Evolutionary conservation across 352 stramenopile species (phyloP).

Genomic region (Phytophthora palmivora): DNA sequence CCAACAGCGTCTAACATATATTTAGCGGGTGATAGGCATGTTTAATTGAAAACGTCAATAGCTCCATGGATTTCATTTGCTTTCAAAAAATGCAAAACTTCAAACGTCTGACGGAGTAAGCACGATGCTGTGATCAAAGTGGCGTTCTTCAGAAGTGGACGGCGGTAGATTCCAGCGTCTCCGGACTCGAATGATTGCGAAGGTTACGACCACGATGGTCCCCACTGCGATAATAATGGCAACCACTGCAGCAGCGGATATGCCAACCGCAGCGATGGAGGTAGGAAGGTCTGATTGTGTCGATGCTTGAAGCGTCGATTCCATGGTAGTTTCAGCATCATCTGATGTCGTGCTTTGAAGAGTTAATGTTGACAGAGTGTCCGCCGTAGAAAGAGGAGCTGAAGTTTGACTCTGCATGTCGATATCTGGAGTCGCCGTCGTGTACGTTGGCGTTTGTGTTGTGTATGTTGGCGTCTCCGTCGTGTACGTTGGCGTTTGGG

Average conservation of each 20-base stretch:
- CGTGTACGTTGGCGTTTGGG: no score
- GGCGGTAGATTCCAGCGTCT: conserved; percentile 1
- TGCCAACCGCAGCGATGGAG: conserved; percentile 16
- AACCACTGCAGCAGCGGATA: conserved; percentile 26
- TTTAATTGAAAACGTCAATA: no score
- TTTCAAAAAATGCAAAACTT: not conserved
- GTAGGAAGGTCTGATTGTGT: conserved; percentile 12
- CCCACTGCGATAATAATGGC: conserved; percentile 28
- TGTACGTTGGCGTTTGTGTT: not conserved
- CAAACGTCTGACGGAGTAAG: conserved; percentile 34
- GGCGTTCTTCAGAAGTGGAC: conserved; percentile 2
- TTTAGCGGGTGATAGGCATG: no score
- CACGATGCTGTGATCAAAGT: conserved; percentile 29
- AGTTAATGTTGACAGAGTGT: no score
- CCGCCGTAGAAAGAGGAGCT: no score
- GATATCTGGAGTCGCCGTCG: not conserved
- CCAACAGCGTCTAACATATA: no score
- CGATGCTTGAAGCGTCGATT: conserved; percentile 15
- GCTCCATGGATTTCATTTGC: no score
- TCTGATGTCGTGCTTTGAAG: not conserved
- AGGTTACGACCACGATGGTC: conserved; percentile 22
- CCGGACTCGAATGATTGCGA: conserved; percentile 19
- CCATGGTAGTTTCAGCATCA: not conserved
- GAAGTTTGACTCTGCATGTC: no score
- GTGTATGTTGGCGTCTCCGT: not conserved